Percentiles rank a stretch among this genome's conserved stretches.
phyloP scores from a whole-genome alignment of 108 stramenopile species.

The Cyclotella kingstonii region DNA sequence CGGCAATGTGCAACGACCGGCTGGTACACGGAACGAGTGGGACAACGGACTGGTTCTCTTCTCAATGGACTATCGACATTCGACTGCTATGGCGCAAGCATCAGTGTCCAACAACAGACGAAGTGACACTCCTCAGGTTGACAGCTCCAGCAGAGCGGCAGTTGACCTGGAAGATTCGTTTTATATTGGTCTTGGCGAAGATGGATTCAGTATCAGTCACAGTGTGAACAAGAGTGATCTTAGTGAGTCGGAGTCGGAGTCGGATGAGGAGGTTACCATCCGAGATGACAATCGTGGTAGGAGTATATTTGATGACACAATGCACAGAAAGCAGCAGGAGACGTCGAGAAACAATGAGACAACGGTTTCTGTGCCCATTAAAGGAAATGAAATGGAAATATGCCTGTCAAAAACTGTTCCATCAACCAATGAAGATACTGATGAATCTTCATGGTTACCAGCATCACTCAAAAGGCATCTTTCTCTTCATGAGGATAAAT shows the following conservation, averaged over 20 bases:
- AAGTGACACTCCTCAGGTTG: not conserved
- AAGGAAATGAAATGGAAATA: too few species aligned
- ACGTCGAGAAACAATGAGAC: too few species aligned
- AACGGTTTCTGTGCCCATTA: too few species aligned
- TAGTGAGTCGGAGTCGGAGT: too few species aligned
- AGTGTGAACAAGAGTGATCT: conserved; percentile 4
- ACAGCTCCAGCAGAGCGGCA: not conserved
- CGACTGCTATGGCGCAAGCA: not conserved
- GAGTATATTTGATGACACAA: too few species aligned
- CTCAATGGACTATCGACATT: too few species aligned
- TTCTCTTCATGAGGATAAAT: not conserved
- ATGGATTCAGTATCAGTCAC: not conserved
- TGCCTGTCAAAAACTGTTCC: not conserved
- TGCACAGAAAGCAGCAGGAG: too few species aligned
- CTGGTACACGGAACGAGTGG: too few species aligned
- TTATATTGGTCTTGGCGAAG: conserved; percentile 1
- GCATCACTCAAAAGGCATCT: conserved; percentile 5
- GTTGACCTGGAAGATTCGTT: not conserved
- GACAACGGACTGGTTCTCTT: too few species aligned
- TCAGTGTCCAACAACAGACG: not conserved
- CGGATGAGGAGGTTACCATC: not conserved
- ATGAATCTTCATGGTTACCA: conserved; percentile 2
- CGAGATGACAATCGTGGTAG: too few species aligned
- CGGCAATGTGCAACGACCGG: too few species aligned
- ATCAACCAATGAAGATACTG: not conserved